phyloP scores from a whole-genome alignment of 257 asterid genomes.

The Jasminum sambac region DNA sequence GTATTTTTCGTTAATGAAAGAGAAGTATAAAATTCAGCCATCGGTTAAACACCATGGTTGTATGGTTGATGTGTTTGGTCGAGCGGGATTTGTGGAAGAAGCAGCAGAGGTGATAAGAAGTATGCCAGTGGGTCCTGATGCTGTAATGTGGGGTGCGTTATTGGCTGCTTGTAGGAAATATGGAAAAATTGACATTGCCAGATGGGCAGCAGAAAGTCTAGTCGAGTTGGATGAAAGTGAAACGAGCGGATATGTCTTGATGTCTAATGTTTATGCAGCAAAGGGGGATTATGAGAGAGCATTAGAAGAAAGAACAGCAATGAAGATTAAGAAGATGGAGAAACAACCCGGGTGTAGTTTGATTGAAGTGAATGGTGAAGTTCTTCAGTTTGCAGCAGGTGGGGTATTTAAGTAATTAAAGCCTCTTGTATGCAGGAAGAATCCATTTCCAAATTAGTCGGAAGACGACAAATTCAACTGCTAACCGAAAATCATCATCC shows the following conservation, averaged over 20 bases:
- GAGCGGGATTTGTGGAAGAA: constrained; percentile 65
- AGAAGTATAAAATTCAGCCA: constrained; percentile 42
- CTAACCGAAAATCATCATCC: background rate
- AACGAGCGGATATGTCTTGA: constrained; percentile 48
- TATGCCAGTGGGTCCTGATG: constrained; percentile 63
- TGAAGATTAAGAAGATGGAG: constrained; percentile 44
- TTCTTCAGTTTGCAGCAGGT: constrained; percentile 61
- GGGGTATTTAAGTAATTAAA: constrained; percentile 17
- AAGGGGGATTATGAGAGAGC: constrained; percentile 48
- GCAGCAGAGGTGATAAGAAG: constrained; percentile 47
- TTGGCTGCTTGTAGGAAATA: constrained; percentile 46
- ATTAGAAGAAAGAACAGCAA: constrained; percentile 46
- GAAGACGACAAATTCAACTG: background rate
- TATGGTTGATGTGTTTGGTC: constrained; percentile 62
- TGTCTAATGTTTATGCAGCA: constrained; percentile 67
- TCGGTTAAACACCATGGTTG: constrained; percentile 65
- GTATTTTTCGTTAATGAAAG: constrained; percentile 45
- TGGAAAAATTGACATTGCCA: constrained; percentile 42
- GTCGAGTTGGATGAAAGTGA: constrained; percentile 47
- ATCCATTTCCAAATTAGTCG: background rate
- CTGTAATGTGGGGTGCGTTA: constrained; percentile 60
- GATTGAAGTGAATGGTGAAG: constrained; percentile 66
- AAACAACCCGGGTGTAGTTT: constrained; percentile 68
- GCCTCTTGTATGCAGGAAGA: background rate
- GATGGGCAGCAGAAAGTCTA: constrained; percentile 53